These are phyloP conservation scores for Stagonosporopsis vannaccii DNA, from an alignment of 2,329 filamentous ascomycete genomes.

Conservation along the genomic window DNA sequence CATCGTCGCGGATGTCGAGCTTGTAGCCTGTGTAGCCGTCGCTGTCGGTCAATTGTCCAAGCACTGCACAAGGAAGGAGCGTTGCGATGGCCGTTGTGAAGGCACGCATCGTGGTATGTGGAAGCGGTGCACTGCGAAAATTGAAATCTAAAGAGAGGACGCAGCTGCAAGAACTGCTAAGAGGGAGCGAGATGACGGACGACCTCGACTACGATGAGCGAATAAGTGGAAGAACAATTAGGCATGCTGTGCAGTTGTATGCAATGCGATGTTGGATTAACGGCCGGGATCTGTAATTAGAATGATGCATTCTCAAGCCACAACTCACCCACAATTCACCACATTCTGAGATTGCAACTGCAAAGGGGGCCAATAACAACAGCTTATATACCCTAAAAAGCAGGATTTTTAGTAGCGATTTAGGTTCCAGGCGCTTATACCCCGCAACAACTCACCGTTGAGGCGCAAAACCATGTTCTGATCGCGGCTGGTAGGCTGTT, in stretches of 20 bases:
- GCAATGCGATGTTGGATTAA: slow-evolving; percentile 25
- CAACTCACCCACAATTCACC: slow-evolving; percentile 6
- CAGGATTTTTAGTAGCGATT: slow-evolving; percentile 32
- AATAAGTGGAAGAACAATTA: slow-evolving; percentile 26
- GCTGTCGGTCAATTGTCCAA: slow-evolving; percentile 42
- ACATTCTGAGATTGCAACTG: slow-evolving; percentile 40
- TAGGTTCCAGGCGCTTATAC: slow-evolving; percentile 26
- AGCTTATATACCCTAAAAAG: slow-evolving; percentile 24
- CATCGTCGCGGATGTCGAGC: slow-evolving; percentile 56
- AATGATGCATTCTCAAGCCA: slow-evolving; percentile 21
- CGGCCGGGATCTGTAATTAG: slow-evolving; percentile 34
- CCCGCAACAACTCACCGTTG: slow-evolving; percentile 19
- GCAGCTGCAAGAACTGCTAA: slow-evolving; percentile 32
- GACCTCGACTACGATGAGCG: slow-evolving; percentile 21
- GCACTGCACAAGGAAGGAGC: slow-evolving; percentile 45
- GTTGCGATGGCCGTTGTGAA: slow-evolving; percentile 36
- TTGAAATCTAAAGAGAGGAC: slow-evolving; percentile 24
- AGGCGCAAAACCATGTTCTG: slow-evolving; percentile 31
- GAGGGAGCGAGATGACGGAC: slow-evolving; percentile 18
- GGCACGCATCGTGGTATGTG: slow-evolving; percentile 30
- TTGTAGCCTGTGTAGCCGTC: slow-evolving; percentile 65
- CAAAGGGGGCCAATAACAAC: slow-evolving; percentile 23
- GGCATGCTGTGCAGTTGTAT: slow-evolving; percentile 14
- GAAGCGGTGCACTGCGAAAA: background rate
- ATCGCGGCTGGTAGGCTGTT: slow-evolving; percentile 29